Evolutionary conservation across 805 yeast species (phyloP).

Genomic region (Yarrowia sp.): DNA sequence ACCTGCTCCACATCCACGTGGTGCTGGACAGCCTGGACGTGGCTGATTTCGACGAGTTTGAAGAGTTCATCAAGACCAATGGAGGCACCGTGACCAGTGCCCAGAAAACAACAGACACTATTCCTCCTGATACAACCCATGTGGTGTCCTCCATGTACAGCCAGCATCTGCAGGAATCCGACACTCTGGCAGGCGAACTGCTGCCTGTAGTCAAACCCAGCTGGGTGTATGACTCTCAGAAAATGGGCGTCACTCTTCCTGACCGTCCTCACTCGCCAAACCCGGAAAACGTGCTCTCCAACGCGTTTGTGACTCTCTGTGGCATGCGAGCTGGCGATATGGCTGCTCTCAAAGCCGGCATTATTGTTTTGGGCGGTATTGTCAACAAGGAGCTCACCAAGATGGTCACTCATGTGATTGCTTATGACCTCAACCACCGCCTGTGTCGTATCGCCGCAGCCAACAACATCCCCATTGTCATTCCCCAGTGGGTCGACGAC

Average conservation of each 20-base stretch:
- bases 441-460: constrained; percentile 52
- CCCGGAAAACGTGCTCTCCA: constrained; percentile 61
- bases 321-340: constrained; percentile 57
- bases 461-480: constrained; percentile 45
- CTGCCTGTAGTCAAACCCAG: constrained; percentile 62
- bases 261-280: constrained; percentile 68
- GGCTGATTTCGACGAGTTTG: background rate
- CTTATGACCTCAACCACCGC: constrained; percentile 43
- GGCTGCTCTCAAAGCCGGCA: constrained; percentile 67
- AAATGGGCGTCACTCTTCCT: constrained; percentile 46
- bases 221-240: constrained; percentile 57
- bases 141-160: constrained; percentile 4
- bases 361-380: constrained; percentile 75
- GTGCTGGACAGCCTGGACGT: constrained; percentile 7
- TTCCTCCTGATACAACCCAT: constrained; percentile 11
- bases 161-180: constrained; percentile 4
- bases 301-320: constrained; percentile 60
- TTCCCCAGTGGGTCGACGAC: constrained; percentile 78
- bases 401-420: constrained; percentile 76
- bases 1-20: constrained; percentile 18
- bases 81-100: constrained; percentile 7
- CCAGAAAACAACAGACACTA: background rate
- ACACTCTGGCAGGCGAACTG: constrained; percentile 41
- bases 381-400: constrained; percentile 60
- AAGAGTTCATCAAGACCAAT: background rate